These are phyloP conservation scores for Annulohypoxylon stygium DNA, from an alignment of 495 filamentous ascomycete species.

Conservation along the genomic window DNA sequence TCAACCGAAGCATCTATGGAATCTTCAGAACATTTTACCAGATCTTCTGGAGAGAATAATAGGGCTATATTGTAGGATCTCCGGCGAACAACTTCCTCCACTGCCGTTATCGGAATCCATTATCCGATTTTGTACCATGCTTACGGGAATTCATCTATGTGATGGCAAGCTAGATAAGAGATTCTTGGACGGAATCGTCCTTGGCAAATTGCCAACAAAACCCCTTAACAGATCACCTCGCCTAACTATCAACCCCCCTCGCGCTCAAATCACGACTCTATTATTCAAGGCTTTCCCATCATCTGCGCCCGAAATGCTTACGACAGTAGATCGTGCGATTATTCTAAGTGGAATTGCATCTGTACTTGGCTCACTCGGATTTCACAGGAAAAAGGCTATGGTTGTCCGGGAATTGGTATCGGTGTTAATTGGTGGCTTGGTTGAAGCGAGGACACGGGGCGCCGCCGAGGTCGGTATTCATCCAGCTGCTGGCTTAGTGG, in stretches of 20 bases:
- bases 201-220: slow-evolving; percentile 52
- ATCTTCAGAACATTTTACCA: slow-evolving; percentile 58
- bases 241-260: slow-evolving; percentile 65
- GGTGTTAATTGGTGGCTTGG: slow-evolving; percentile 83
- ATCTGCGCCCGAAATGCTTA: slow-evolving; percentile 69
- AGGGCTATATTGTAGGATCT: slow-evolving; percentile 83
- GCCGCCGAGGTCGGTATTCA: slow-evolving; percentile 96
- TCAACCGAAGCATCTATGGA: slow-evolving; percentile 60
- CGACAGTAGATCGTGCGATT: slow-evolving; percentile 76
- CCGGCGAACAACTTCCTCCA: slow-evolving; percentile 84
- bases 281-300: slow-evolving; percentile 80
- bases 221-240: slow-evolving; percentile 58
- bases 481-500: slow-evolving; percentile 85
- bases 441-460: slow-evolving; percentile 92
- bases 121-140: slow-evolving; percentile 80
- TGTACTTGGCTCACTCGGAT: slow-evolving; percentile 78
- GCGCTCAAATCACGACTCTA: slow-evolving; percentile 76
- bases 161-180: slow-evolving; percentile 76
- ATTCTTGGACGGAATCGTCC: slow-evolving; percentile 75
- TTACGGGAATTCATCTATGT: slow-evolving; percentile 76
- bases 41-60: slow-evolving; percentile 83
- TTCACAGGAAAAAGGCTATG: slow-evolving; percentile 88
- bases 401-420: slow-evolving; percentile 85
- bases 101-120: slow-evolving; percentile 84
- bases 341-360: slow-evolving; percentile 90